Base-by-base conservation (phyloP, 2,329 filamentous ascomycete species). In the Coniella lustricola region DNA sequence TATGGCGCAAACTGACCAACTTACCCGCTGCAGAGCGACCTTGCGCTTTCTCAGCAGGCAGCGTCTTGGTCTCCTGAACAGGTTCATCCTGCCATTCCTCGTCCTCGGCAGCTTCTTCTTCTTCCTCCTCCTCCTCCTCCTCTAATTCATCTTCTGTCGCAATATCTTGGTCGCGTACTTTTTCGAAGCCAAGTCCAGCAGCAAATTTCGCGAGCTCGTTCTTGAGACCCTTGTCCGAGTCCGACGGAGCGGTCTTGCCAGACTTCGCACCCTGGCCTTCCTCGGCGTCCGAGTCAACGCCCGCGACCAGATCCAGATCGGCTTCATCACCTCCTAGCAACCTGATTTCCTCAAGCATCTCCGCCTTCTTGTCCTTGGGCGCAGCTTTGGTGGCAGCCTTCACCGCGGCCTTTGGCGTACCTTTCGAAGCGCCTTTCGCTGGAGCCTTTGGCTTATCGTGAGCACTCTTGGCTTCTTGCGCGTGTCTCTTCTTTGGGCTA, bases 301-400 rank as follows among this genome's bases (percentile, higher is more conserved):
- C 77, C 36, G 72, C 75, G 46, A 85, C 74, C 31, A 85, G 71
- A 32, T 79, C 75, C 37, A 83, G 62, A 54, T 85, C 82, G 36
- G 79, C 72, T 62, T 85, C 78, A 46, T 83, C 79, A 13, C 82
- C 82, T 3, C 81, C 82, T 2, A 86, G 67, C 13, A 78, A 79
- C 54, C 74, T 70, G 53, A 85, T 85, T 58, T 85, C 82, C 48
- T 79, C 74, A 7, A 85, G 65, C 4, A 85, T 66, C 7, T 54
- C 35, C 17, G 49, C 34, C 34, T 55, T 53, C 41, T 57, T 55
- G 51, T 51, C 49, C 25, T 52, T 46, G 38, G 46, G 7, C 22
- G 25, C 25, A 29, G 22, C 22, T n/a, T n/a, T n/a, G n/a, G n/a
- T n/a, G n/a, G n/a, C n/a, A n/a, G n/a, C n/a, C n/a, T n/a, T n/a